Evolutionary conservation across 2,329 filamentous ascomycete species (phyloP), one percentile per base, ranked within the genome.

Genomic region (Furcasterigmium sp.): DNA sequence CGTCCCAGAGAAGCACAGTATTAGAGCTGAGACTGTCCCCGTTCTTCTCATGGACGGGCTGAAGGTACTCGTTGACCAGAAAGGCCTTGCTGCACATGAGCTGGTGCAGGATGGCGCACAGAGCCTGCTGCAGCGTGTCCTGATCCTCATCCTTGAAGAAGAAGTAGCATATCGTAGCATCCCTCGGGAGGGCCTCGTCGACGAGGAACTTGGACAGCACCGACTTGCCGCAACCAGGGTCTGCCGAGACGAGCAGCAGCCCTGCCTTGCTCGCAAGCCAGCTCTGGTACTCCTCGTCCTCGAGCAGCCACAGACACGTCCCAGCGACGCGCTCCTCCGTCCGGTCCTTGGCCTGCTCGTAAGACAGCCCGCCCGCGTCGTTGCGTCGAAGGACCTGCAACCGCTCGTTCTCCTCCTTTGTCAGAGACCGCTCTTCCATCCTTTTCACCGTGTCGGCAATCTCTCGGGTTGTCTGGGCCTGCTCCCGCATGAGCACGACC

Each of bases 111-210:
- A 70, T 5, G 2, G 65, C 63, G 38, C 63, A 68, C n/a, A 69
- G 53, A 0, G 63, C 64, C 47, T 63, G 58, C 0, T 46, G 29
- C 19, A 57, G 42, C 2, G 50, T 65, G 26, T 65, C 58, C 37
- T 69, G 65, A 30, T 60, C 55, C 42, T 60, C 46, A 26, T 65
- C 61, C 44, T 68, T 68, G 51, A 70, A 70, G 44, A 70, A 71
- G 45, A 68, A 70, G 52, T 70, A 70, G 48, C 64, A 68, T 3
- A 65, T 53, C 3, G 18, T 21, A 5, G 20, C 26, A 1, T 44
- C 37, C 5, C 15, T 14, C 21, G 50, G 52, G 1, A 66, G 46
- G 7, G 32, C 42, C 6, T 54, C 25, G 34, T 64, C 56, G 15
- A 64, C 47, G 0, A 67, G 53, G 36, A 57, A 59, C 35, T 54